Base-by-base conservation (phyloP, 352 stramenopile genomes). In the Nothophytophthora sp. region DNA sequence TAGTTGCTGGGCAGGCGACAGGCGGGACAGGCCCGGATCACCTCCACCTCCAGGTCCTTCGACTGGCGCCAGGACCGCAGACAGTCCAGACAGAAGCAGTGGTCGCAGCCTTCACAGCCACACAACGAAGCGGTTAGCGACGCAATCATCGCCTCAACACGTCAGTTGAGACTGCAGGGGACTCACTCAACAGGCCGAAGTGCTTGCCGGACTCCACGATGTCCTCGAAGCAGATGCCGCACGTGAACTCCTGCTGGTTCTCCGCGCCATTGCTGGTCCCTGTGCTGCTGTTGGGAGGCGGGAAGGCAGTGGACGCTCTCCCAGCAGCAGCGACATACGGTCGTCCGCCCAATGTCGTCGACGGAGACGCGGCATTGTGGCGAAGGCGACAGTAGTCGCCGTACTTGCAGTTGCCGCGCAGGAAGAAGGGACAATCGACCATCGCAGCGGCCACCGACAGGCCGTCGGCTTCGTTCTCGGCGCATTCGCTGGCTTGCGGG, bases 151-250 rank as follows among this genome's bases (percentile, higher is more conserved):
- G 13, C 0, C 44, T 25, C 5, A 59, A 35, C 19, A 55, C 4
- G 24, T 40, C 15, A 19, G 41, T 27, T 18, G n/a, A 28, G 16
- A 8, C 15, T 12, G 34, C 12, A 0, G 4, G 4, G 20, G 35
- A 70, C 74, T 49, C 63, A 90, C 81, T 76, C 22, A 92, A 39
- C n/a, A 92, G 68, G 0, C 81, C 81, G 68, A 92, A 92, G 41
- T 88, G 62, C 54, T 92, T 92, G 55, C 79, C 78, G 9, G 60
- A 73, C 44, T 89, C 61, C 19, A 92, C 79, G 28, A 92, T 81
- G 45, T 92, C 81, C 46, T 92, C 81, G 45, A 92, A 89, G 68
- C 81, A 92, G 24, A 92, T 84, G 16, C 81, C 81, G 38, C 81
- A 92, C 20, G 73, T 89, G 32, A 73, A 82, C 42, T 86, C 75